Percentiles rank a stretch among this genome's conserved stretches.
Evolutionary conservation across 805 yeast genomes (phyloP).

Genomic region (Nakazawaea ishiwadae): DNA sequence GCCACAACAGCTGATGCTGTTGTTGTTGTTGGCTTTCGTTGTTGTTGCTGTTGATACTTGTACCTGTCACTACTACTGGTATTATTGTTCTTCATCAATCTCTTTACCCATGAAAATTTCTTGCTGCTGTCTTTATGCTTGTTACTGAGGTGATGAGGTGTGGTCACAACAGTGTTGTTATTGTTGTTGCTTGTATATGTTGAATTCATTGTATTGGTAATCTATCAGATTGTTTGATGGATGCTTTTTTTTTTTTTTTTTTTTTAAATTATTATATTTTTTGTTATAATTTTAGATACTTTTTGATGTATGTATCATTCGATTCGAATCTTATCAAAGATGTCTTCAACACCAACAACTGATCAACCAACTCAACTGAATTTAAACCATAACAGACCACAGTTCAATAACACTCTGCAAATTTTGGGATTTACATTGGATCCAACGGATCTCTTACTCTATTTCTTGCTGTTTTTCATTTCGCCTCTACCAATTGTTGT

Average conservation of each 20-base stretch:
- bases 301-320: no score
- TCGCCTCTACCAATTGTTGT: conserved; percentile 75
- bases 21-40: not conserved
- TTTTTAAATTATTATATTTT: no score
- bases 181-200: not conserved
- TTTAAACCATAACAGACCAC: conserved; percentile 10
- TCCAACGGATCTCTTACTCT: conserved; percentile 49
- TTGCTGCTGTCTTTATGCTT: not conserved
- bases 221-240: no score
- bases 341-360: not conserved
- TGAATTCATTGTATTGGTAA: no score
- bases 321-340: no score
- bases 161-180: not conserved
- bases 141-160: not conserved
- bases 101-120: conserved; percentile 30
- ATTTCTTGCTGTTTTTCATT: conserved; percentile 54
- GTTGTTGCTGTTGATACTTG: not conserved
- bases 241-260: no score
- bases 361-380: conserved; percentile 4
- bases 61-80: not conserved
- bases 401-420: not conserved
- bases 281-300: no score
- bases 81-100: conserved; percentile 25
- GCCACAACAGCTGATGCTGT: not conserved
- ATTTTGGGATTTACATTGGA: conserved; percentile 17